Evolutionary conservation across 257 asterid species (phyloP), one percentile per base, ranked within the genome.

Genomic region (Petunia secreta): DNA sequence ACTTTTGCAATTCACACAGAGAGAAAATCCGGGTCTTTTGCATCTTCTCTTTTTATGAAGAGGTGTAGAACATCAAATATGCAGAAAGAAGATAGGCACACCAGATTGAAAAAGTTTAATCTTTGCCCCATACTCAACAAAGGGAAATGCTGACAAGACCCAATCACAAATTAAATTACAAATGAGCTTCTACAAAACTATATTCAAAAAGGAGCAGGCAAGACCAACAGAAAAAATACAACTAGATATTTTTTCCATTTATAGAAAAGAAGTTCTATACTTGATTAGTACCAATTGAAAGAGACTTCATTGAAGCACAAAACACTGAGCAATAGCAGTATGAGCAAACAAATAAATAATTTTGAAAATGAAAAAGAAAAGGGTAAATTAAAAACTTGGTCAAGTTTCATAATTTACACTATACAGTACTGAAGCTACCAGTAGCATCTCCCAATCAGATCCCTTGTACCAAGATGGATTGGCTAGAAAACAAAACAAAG

Each of bases 391-490:
- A 60, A 50, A 77, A 59, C 60, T 43, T 59, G 8, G 67, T 60
- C 41, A 55, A 58, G 52, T 76, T 41, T 55, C 64, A 34, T 77
- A 57, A 77, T 13, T 48, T 16, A 43, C n/a, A n/a, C n/a, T 38
- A 58, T 36, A 13, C 64, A 65, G 40, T 39, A 43, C 40, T 59
- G 48, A 48, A 58, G 69, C 80, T 8, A 25, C 73, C 80, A 57
- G 66, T 43, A 59, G 44, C 55, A 13, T 25, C 65, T 77, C 55
- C 46, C 73, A 60, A 60, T 46, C 60, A 77, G 80, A 77, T 77
- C 80, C 67, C 67, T 59, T 48, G 25, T 50, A 52, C 78, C 78
- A 73, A 16, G 78, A 73, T 50, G 50, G 62, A 73, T 73, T 16
- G 39, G 63, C 78, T 34, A 73, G 4, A 34, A 73, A 43, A 73